These are phyloP conservation scores for Elymus sibiricus DNA, from an alignment of 176 grass and related monocot species.

Conservation along the genomic window DNA sequence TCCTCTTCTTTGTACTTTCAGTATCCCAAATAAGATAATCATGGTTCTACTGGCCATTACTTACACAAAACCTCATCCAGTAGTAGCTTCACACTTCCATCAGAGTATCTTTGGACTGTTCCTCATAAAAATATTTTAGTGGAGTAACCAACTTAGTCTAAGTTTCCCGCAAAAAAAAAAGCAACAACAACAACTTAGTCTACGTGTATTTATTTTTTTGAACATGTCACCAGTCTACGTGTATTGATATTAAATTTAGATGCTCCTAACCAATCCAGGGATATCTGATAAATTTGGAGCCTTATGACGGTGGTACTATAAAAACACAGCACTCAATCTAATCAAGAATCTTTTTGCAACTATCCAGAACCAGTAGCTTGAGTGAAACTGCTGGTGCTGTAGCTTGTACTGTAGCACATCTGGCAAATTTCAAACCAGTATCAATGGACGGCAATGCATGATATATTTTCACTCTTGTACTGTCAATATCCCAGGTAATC, in stretches of 20 bases:
- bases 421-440: background rate
- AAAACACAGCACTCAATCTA: background rate
- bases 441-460: background rate
- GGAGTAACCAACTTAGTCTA: background rate
- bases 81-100: background rate
- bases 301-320: background rate
- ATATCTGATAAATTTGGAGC: slow-evolving; percentile 20
- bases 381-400: slow-evolving; percentile 27
- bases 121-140: background rate
- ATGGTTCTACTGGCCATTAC: slow-evolving; percentile 22
- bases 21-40: slow-evolving; percentile 39
- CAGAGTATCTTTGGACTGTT: background rate
- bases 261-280: background rate
- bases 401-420: slow-evolving; percentile 15
- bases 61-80: background rate
- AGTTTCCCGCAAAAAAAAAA: too few species aligned
- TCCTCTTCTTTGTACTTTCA: background rate
- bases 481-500: slow-evolving; percentile 47
- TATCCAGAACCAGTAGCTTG: slow-evolving; percentile 36
- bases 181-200: too few species aligned
- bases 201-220: too few species aligned
- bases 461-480: background rate
- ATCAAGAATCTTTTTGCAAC: slow-evolving; percentile 34
- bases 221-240: too few species aligned
- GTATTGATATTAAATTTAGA: background rate